phyloP scores from a whole-genome alignment of 331 rosid species.

The Malus hybrid region DNA sequence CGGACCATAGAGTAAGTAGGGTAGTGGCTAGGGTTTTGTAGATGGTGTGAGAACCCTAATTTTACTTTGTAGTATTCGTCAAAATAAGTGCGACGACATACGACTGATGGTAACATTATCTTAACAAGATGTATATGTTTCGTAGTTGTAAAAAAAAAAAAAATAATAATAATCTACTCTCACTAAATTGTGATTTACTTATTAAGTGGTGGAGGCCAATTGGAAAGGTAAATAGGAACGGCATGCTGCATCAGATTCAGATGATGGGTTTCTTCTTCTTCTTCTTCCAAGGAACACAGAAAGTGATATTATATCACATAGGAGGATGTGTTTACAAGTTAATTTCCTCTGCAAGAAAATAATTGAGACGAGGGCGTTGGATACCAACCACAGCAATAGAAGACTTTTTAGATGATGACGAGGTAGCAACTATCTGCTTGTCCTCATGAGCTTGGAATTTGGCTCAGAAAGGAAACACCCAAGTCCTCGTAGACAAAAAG shows the following conservation, averaged over 20 bases:
- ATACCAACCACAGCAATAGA: conserved; percentile 35
- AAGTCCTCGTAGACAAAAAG: conserved; percentile 44
- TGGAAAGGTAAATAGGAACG: background rate
- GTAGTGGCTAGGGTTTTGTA: background rate
- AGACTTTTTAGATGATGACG: conserved; percentile 10
- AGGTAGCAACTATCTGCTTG: conserved; percentile 31
- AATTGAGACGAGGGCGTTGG: conserved; percentile 10
- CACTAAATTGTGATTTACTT: background rate
- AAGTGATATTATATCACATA: conserved; percentile 9
- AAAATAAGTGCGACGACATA: too few species aligned
- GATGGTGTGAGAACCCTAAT: background rate
- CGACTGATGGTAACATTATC: too few species aligned
- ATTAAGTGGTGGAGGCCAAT: background rate
- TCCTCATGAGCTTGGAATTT: conserved; percentile 46
- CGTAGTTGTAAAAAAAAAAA: background rate
- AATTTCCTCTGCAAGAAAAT: conserved; percentile 13
- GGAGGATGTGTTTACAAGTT: conserved; percentile 6
- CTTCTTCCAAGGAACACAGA: conserved; percentile 2
- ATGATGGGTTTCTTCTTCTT: background rate
- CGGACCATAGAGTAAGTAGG: background rate
- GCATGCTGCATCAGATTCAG: background rate
- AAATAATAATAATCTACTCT: background rate
- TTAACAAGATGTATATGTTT: too few species aligned
- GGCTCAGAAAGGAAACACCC: conserved; percentile 44
- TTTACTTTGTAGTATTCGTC: too few species aligned